Base-by-base conservation (phyloP, 805 yeast genomes). In the Ogataea nonfermentans region DNA sequence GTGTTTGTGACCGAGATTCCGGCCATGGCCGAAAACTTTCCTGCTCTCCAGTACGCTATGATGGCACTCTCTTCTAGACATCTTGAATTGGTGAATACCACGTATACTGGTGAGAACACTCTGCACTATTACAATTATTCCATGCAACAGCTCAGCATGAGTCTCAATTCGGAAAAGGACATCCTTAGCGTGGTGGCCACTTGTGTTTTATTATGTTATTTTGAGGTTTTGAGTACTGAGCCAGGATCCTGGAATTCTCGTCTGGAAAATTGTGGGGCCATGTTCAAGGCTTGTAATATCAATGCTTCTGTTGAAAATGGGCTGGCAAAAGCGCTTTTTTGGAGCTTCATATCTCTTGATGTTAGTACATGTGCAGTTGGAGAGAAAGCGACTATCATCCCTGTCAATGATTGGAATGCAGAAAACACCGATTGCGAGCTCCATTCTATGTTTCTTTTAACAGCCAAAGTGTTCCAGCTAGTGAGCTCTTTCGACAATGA, bases 271-370 rank as follows among this genome's bases (percentile, higher is more conserved):
- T 67, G 69, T 45, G 63, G 67, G 4, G 55, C 62, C 0, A 45
- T 66, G 45, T 61, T 71, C 37, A 56, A 62, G 27, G 61, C 68
- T 10, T 63, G 63, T 32, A 62, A 61, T 6, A 63, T 70, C 32
- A 53, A 64, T 46, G 74, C 71, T 1, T 58, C 63, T 30, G 54
- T 66, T 27, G 25, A 62, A 53, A 54, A 58, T 19, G 46, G 43
- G 14, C 54, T 68, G 14, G 66, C 65, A 32, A 48, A 70, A 40
- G 64, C 68, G 0, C 49, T 70, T 31, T 68, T 71, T 40, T 71
- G 75, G 76, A 62, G 65, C 33, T 66, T 68, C 51, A 68, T 67
- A 2, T 50, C 71, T 16, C 57, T 68, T 61, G 75, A 70, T 44
- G 57, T 68, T 7, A 63, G 54, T 3, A 46, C 37, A 11, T 49